phyloP scores from a whole-genome alignment of 176 grass and related monocot genomes.

The Cenchrus purpureus region DNA sequence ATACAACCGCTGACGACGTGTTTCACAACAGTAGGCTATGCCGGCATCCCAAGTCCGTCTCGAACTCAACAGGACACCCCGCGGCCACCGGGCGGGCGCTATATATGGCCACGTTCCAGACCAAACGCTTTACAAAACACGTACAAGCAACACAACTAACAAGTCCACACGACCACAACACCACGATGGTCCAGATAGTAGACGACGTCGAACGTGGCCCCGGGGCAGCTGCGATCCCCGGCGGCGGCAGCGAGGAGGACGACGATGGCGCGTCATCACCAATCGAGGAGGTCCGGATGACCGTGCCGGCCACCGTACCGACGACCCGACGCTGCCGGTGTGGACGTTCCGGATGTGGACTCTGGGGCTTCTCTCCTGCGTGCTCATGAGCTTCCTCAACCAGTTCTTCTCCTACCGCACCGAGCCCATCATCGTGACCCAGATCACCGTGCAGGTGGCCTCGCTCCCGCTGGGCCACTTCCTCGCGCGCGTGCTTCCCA shows the following conservation, averaged over 20 bases:
- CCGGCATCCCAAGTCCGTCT: background rate
- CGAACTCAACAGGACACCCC: background rate
- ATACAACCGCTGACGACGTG: no score
- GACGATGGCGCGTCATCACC: conserved; percentile 53
- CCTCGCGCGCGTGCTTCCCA: conserved; percentile 54
- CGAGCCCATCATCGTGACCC: conserved; percentile 67
- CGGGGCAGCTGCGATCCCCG: background rate
- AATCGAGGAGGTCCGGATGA: conserved; percentile 77
- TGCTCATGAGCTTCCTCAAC: conserved; percentile 70
- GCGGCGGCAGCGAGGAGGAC: background rate
- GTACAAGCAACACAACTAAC: background rate
- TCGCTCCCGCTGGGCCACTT: conserved; percentile 71
- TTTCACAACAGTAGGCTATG: no score
- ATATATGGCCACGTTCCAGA: background rate
- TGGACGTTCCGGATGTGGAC: conserved; percentile 86
- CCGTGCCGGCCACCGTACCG: conserved; percentile 53
- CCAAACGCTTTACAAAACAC: no score
- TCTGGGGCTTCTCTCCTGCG: conserved; percentile 58
- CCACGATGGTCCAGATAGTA: conserved; percentile 9
- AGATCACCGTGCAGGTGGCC: conserved; percentile 75
- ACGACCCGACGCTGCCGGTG: conserved; percentile 68
- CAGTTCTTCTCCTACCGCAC: conserved; percentile 83
- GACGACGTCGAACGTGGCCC: background rate
- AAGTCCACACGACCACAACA: background rate
- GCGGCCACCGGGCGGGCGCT: background rate